A percentile compares a stretch with the other conserved stretches of the same genome.
These are phyloP conservation scores for Onygenales sp. DNA, from an alignment of 2,329 filamentous ascomycete species.

Conservation along the genomic window DNA sequence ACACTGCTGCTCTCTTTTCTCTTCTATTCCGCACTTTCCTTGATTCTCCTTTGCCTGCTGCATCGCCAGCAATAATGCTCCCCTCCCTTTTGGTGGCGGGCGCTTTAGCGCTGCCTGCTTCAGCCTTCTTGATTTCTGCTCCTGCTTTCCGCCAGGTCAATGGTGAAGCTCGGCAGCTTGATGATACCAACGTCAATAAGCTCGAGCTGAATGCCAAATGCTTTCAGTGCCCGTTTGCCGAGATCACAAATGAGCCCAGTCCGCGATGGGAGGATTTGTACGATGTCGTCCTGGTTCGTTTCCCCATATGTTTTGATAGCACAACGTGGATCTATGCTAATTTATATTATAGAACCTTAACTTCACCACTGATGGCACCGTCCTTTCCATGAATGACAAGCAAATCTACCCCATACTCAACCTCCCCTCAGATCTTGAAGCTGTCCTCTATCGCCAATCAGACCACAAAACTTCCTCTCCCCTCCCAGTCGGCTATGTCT, in stretches of 20 bases:
- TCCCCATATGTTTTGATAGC: not conserved
- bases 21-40: not conserved
- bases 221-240: conserved; percentile 30
- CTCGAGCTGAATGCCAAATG: conserved; percentile 23
- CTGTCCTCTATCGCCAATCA: conserved; percentile 24
- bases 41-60: not conserved
- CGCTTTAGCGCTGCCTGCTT: conserved; percentile 24
- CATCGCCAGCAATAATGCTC: conserved; percentile 22
- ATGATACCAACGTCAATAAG: conserved; percentile 18
- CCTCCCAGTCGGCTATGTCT: conserved; percentile 33
- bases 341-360: conserved; percentile 22
- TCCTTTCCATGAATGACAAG: conserved; percentile 27
- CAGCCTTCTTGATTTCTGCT: conserved; percentile 26
- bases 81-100: conserved; percentile 27
- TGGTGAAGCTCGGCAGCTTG: conserved; percentile 8
- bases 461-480: conserved; percentile 29
- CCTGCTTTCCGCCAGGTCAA: not conserved
- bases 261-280: conserved; percentile 25
- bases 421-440: conserved; percentile 21
- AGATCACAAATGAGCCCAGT: conserved; percentile 18
- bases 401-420: conserved; percentile 30
- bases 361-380: conserved; percentile 25
- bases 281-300: conserved; percentile 28
- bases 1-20: not conserved
- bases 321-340: not conserved